A percentile compares a stretch with the other conserved stretches of the same genome.
These are phyloP conservation scores for Suhomyces emberorum DNA, from an alignment of 805 yeast species.

Conservation along the genomic window DNA sequence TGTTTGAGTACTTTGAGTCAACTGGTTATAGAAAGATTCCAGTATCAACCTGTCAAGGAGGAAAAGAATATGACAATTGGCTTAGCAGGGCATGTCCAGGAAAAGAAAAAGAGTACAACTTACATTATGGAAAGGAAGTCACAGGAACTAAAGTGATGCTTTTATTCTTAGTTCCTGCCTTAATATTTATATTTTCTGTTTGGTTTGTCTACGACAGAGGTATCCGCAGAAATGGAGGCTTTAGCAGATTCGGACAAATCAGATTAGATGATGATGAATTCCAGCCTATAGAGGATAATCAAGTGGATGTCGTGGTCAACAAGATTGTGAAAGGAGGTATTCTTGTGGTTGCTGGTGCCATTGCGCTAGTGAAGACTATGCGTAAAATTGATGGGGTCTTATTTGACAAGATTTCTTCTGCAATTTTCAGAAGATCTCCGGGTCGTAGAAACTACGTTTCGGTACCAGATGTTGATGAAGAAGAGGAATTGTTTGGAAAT, in stretches of 20 bases:
- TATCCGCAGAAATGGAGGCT: constrained; percentile 73
- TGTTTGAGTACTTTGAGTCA: constrained; percentile 74
- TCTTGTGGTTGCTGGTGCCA: constrained; percentile 37
- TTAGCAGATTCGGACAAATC: constrained; percentile 78
- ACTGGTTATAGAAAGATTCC: constrained; percentile 92
- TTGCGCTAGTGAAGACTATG: constrained; percentile 33
- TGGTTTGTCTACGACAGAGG: constrained; percentile 81
- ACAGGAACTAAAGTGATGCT: constrained; percentile 52
- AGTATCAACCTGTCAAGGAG: constrained; percentile 81
- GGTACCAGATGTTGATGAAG: constrained; percentile 39
- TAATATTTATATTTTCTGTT: constrained; percentile 49
- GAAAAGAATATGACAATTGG: constrained; percentile 65
- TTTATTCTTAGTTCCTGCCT: constrained; percentile 56
- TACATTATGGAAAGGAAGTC: constrained; percentile 51
- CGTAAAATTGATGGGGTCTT: constrained; percentile 31
- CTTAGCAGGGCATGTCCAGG: constrained; percentile 84
- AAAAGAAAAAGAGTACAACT: constrained; percentile 59
- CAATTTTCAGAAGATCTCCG: constrained; percentile 34
- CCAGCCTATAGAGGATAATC: constrained; percentile 60
- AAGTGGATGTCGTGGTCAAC: constrained; percentile 58
- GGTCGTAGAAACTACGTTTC: constrained; percentile 40
- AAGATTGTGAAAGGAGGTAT: constrained; percentile 57
- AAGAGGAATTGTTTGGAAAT: constrained; percentile 40
- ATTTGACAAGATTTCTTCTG: constrained; percentile 28
- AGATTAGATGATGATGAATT: constrained; percentile 68